Evolutionary conservation across 1,284 basidiomycete species (phyloP).

Genomic region (Cyathus pygmaeus): DNA sequence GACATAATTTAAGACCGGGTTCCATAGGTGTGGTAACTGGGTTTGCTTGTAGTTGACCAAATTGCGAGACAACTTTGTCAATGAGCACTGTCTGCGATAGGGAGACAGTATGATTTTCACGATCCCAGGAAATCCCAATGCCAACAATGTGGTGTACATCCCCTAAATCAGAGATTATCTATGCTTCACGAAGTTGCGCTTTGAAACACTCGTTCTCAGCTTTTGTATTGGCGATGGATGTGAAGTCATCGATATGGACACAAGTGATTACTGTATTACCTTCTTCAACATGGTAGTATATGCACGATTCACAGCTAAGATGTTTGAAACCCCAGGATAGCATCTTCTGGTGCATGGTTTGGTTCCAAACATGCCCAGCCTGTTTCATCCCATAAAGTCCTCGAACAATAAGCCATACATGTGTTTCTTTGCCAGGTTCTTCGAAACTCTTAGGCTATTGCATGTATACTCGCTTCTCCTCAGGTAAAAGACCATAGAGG

Average conservation of each 20-base stretch:
- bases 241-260: conserved; percentile 49
- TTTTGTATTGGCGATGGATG: conserved; percentile 24
- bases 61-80: conserved; percentile 41
- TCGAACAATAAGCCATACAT: conserved; percentile 44
- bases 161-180: conserved; percentile 43
- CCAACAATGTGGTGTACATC: conserved; percentile 33
- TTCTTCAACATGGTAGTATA: conserved; percentile 32
- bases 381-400: conserved; percentile 56
- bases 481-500: conserved; percentile 48
- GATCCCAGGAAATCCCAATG: conserved; percentile 42
- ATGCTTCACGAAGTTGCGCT: conserved; percentile 29
- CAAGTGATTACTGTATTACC: conserved; percentile 34
- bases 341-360: conserved; percentile 42
- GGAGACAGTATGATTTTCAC: conserved; percentile 23
- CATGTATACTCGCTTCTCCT: conserved; percentile 51
- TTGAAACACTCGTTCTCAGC: conserved; percentile 34
- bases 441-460: conserved; percentile 47
- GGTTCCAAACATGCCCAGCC: conserved; percentile 46
- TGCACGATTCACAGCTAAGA: conserved; percentile 42
- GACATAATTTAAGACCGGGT: conserved; percentile 23
- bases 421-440: conserved; percentile 29
- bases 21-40: conserved; percentile 43
- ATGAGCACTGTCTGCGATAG: conserved; percentile 52
- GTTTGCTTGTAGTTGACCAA: conserved; percentile 39
- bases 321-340: conserved; percentile 39